These are phyloP conservation scores for Arthrobotrys conoides DNA, from an alignment of 2,329 filamentous ascomycete genomes.

Conservation along the genomic window DNA sequence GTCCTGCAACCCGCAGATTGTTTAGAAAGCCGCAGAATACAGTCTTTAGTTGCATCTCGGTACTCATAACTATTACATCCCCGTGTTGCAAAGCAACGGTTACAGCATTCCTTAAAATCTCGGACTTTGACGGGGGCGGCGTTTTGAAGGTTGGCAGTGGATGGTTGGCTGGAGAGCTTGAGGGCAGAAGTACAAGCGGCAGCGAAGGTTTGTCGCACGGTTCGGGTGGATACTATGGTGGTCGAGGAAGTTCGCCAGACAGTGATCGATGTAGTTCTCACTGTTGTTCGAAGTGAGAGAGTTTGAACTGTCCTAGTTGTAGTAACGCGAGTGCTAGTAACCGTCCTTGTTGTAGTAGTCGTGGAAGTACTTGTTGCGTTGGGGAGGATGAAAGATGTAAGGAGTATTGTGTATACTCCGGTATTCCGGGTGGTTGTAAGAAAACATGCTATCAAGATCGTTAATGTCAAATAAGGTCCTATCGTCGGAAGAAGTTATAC, in stretches of 20 bases:
- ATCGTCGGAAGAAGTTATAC: too few relatives aligned
- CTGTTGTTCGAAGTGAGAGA: neutral
- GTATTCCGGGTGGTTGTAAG: conserved; percentile 24
- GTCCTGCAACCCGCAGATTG: conserved; percentile 7
- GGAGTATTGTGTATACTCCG: conserved; percentile 32
- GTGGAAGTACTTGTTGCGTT: conserved; percentile 9
- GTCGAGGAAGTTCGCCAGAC: conserved; percentile 5
- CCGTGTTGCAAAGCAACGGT: conserved; percentile 22
- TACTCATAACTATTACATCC: conserved; percentile 33
- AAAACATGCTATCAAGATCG: conserved; percentile 33
- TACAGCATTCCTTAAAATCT: conserved; percentile 29
- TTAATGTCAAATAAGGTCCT: conserved; percentile 20
- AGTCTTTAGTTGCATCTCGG: neutral
- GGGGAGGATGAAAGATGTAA: conserved; percentile 15
- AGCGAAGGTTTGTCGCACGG: conserved; percentile 2
- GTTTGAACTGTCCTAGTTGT: conserved; percentile 17
- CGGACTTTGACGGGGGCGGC: neutral
- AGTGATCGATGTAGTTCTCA: neutral
- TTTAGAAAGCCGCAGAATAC: conserved; percentile 17
- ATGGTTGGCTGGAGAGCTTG: neutral
- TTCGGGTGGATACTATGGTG: conserved; percentile 19
- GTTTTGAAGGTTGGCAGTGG: conserved; percentile 5
- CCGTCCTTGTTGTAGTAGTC: neutral
- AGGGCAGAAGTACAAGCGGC: conserved; percentile 7
- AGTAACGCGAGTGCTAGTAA: neutral